These are phyloP conservation scores for Canariomyces notabilis DNA, from an alignment of 2,329 filamentous ascomycete genomes.

Conservation along the genomic window DNA sequence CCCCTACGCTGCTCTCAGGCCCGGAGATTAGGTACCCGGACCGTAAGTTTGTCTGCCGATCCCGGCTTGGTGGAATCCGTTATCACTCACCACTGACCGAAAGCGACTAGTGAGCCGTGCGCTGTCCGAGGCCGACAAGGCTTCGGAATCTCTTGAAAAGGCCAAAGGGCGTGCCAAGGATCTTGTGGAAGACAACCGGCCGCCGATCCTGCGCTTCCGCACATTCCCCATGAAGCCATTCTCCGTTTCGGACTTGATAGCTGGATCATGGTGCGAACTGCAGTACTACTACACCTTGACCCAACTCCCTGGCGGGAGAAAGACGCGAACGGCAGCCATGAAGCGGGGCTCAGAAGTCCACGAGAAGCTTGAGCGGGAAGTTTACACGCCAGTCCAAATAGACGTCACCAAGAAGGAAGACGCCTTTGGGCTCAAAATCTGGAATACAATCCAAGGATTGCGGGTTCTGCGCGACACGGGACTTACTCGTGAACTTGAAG, in stretches of 20 bases:
- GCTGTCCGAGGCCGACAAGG: conserved; percentile 27
- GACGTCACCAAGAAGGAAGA: conserved; percentile 74
- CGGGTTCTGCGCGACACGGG: conserved; percentile 67
- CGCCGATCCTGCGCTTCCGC: conserved; percentile 73
- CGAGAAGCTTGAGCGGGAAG: conserved; percentile 75
- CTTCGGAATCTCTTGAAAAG: background rate
- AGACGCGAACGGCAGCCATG: conserved; percentile 76
- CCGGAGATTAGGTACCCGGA: conserved; percentile 41
- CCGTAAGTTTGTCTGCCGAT: conserved; percentile 39
- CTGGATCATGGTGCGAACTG: conserved; percentile 91
- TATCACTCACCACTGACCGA: conserved; percentile 51
- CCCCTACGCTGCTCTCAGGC: conserved; percentile 7
- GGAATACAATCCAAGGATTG: conserved; percentile 87
- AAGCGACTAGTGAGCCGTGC: conserved; percentile 60
- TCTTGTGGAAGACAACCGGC: conserved; percentile 29
- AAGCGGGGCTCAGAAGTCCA: conserved; percentile 75
- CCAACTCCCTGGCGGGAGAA: conserved; percentile 64
- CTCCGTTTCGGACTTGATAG: conserved; percentile 81
- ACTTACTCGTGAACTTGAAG: conserved; percentile 68
- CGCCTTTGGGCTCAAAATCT: conserved; percentile 72
- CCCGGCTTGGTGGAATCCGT: conserved; percentile 22
- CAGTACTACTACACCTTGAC: conserved; percentile 88
- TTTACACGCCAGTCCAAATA: conserved; percentile 71
- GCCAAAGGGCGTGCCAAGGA: background rate
- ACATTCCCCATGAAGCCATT: conserved; percentile 71